Conservation (phyloP, 1,284 basidiomycete species). For the Omphalotus olearius region DNA sequence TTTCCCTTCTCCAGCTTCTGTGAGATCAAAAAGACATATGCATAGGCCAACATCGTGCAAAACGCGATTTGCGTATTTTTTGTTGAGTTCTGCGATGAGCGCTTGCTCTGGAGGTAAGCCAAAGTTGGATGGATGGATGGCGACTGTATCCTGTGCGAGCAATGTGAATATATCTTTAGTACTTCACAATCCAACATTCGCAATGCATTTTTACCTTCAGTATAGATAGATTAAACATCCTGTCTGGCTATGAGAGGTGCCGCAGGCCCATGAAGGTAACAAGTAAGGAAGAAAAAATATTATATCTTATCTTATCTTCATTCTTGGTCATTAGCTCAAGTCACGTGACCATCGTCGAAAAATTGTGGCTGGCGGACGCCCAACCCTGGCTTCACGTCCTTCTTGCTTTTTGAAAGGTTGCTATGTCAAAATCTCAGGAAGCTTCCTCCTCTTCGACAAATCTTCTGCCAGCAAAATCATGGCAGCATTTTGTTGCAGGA, state of each 20-base stretch:
- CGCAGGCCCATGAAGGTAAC: not conserved
- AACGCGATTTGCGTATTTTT: constrained; percentile 92
- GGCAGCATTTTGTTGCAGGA: constrained; percentile 83
- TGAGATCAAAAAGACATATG: constrained; percentile 84
- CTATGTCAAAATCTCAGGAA: constrained; percentile 8
- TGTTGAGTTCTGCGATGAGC: constrained; percentile 78
- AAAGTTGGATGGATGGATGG: constrained; percentile 75
- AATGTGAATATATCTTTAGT: not conserved
- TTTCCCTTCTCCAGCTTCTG: constrained; percentile 85
- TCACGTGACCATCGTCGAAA: not conserved
- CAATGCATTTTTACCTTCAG: constrained; percentile 24
- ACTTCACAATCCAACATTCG: not conserved
- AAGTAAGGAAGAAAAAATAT: not conserved
- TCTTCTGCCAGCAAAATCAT: constrained; percentile 65
- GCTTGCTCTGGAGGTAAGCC: constrained; percentile 68
- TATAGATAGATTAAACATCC: constrained; percentile 20
- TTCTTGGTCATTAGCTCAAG: not conserved
- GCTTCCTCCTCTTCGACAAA: constrained; percentile 10
- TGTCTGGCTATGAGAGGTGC: constrained; percentile 9
- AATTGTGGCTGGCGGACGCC: not conserved
- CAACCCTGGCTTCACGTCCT: not conserved
- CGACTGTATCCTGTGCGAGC: constrained; percentile 57
- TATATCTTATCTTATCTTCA: constrained; percentile 18
- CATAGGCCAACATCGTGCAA: constrained; percentile 92
- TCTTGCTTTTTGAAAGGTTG: not conserved